Evolutionary conservation across 441 rosid species (phyloP), one percentile per base, ranked within the genome.

Genomic region (Gossypium schwendimanii): DNA sequence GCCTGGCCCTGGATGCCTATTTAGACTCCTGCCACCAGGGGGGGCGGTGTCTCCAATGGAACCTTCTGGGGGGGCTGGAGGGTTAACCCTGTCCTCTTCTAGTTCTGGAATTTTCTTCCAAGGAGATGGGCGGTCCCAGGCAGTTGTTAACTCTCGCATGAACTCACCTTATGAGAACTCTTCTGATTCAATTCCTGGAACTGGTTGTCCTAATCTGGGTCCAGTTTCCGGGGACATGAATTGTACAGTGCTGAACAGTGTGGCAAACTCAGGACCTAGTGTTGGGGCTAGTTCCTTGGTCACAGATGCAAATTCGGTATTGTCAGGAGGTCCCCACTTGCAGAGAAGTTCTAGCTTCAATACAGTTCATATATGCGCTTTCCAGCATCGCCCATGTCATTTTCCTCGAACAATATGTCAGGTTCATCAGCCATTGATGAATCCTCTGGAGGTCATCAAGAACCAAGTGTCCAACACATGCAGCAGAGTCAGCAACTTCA

Each of bases 371-470:
- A 92, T 74, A 85, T 94, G 96, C 95, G 99, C 73, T 84, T 93
- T 76, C 99, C 99, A 0, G 94, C 98, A 2, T 95, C 98, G 0
- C 99, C 99, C n/a, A 78, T 95, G 92, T 95, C 99, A 0, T 95
- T 91, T 80, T 77, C 97, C 39, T 95, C 99, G 11, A 94, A 94
- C 79, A 94, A 94, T 74, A 85, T 94, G 70, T 94, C 98, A 2
- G 97, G 97, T 17, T 89, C 97, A 7, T 93, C 99, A 6, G 84
- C 87, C 69, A 85, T 85, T 62, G 99, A 95, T 68, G 99, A 95
- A 23, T 91, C 98, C 21, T 89, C 91, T 21, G 84, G 83, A 18
- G 92, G 85, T 78, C 91, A 83, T 72, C 93, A 85, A 75, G 97
- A 92, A 47, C 94, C 87, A 12, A 80, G 75, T 79, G 85, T 79